Evolutionary conservation across 202 grass and related monocot genomes (phyloP).

Genomic region (Bolboschoenoplectus hybrid): DNA sequence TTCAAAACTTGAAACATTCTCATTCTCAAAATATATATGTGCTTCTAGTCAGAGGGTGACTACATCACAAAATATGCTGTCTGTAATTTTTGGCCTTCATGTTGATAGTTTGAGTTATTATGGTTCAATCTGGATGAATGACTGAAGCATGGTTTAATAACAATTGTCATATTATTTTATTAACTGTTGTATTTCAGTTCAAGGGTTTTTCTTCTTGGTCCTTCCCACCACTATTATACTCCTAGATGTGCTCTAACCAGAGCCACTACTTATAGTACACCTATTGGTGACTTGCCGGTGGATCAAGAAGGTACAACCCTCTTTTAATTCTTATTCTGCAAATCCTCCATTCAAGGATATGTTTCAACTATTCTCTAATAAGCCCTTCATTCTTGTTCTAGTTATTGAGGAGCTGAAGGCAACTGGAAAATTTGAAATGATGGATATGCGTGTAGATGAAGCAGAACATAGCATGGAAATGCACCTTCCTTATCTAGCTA

Average conservation of each 20-base stretch:
- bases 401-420: conserved; percentile 70
- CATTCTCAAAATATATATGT: not conserved
- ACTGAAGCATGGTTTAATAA: not conserved
- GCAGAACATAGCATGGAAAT: conserved; percentile 99
- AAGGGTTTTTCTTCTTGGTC: conserved; percentile 93
- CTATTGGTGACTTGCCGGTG: conserved; percentile 86
- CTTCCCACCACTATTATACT: conserved; percentile 98
- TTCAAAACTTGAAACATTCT: not conserved
- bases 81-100: not conserved
- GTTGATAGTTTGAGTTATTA: not conserved
- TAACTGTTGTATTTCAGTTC: conserved; percentile 57
- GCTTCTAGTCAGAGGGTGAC: not conserved
- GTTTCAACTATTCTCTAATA: conserved; percentile 19
- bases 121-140: not conserved
- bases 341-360: not conserved
- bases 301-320: conserved; percentile 78
- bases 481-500: conserved; percentile 96
- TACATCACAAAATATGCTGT: not conserved
- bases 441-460: conserved; percentile 97
- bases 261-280: conserved; percentile 75
- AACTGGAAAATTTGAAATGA: conserved; percentile 89
- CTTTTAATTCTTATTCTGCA: conserved; percentile 42
- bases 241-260: conserved; percentile 85
- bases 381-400: conserved; percentile 44
- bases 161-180: conserved; percentile 20